These are phyloP conservation scores for Samsoniella hepiali DNA, from an alignment of 2,329 filamentous ascomycete genomes.

Conservation along the genomic window DNA sequence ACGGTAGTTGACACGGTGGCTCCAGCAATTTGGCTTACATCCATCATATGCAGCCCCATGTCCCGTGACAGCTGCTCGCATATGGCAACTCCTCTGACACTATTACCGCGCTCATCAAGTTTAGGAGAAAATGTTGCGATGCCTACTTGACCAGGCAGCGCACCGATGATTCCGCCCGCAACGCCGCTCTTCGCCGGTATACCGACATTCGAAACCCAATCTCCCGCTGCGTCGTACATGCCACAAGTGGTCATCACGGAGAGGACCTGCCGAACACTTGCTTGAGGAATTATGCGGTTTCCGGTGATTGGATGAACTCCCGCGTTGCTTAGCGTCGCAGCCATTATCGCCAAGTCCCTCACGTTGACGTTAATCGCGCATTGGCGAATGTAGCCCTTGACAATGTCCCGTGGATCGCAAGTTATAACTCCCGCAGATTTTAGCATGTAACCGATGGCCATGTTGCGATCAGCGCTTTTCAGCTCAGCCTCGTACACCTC, in stretches of 20 bases:
- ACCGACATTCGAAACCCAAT: conserved; percentile 38
- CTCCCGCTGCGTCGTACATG: conserved; percentile 40
- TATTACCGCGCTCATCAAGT: conserved; percentile 33
- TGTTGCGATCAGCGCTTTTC: conserved; percentile 33
- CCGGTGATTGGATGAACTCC: conserved; percentile 34
- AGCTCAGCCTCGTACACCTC: conserved; percentile 39
- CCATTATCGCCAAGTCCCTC: conserved; percentile 39
- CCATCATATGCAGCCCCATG: conserved; percentile 37
- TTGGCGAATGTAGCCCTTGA: conserved; percentile 39
- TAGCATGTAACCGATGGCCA: conserved; percentile 39
- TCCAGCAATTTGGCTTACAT: conserved; percentile 31
- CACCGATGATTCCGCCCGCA: conserved; percentile 33
- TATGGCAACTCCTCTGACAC: conserved; percentile 32
- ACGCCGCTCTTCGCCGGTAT: conserved; percentile 39
- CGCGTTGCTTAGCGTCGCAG: conserved; percentile 36
- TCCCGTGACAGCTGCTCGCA: conserved; percentile 32
- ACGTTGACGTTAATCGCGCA: conserved; percentile 42
- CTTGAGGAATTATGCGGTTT: conserved; percentile 34
- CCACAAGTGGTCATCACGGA: conserved; percentile 42
- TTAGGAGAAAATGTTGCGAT: conserved; percentile 32
- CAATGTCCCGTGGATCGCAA: conserved; percentile 34
- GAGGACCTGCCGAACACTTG: conserved; percentile 37
- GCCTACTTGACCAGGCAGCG: conserved; percentile 32
- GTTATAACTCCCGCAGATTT: conserved; percentile 38
- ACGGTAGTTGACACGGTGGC: conserved; percentile 30